phyloP scores from a whole-genome alignment of 2,329 filamentous ascomycete genomes.

The Alternaria sp. region DNA sequence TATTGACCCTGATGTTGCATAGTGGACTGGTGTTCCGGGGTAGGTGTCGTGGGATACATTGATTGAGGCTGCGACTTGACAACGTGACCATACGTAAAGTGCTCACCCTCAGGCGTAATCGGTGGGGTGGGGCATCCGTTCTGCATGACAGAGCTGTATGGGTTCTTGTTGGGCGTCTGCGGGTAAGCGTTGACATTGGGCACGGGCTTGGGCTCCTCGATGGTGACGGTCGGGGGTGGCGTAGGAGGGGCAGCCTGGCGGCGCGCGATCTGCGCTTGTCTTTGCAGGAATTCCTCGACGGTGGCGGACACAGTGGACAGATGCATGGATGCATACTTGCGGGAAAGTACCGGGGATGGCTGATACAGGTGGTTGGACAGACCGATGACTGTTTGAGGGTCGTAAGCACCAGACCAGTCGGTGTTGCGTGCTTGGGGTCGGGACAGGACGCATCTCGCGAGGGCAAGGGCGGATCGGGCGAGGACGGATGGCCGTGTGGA shows the following conservation, averaged over 20 bases:
- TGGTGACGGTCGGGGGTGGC: conserved; percentile 63
- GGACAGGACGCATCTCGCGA: conserved; percentile 84
- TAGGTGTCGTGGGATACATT: conserved; percentile 48
- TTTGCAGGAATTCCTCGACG: conserved; percentile 70
- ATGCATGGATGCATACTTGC: conserved; percentile 72
- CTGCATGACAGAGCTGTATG: conserved; percentile 66
- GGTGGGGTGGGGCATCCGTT: conserved; percentile 84
- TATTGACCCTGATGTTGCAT: conserved; percentile 42
- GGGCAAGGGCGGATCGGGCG: conserved; percentile 82
- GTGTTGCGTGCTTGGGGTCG: conserved; percentile 76
- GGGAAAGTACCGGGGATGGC: conserved; percentile 69
- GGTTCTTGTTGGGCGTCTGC: conserved; percentile 79
- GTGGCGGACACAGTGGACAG: conserved; percentile 69
- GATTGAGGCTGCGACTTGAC: conserved; percentile 37
- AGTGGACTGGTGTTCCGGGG: conserved; percentile 39
- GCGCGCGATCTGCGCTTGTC: conserved; percentile 59
- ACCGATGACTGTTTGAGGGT: conserved; percentile 69
- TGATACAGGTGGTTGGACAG: conserved; percentile 70
- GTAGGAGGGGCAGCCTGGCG: conserved; percentile 58
- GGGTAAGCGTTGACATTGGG: conserved; percentile 58
- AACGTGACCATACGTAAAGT: conserved; percentile 38
- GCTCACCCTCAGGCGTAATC: conserved; percentile 74
- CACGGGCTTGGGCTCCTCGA: conserved; percentile 55
- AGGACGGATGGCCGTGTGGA: conserved; percentile 90
- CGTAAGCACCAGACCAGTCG: conserved; percentile 75